Base-by-base conservation (phyloP, 805 yeast genomes). In the Candida rishiriensis region DNA sequence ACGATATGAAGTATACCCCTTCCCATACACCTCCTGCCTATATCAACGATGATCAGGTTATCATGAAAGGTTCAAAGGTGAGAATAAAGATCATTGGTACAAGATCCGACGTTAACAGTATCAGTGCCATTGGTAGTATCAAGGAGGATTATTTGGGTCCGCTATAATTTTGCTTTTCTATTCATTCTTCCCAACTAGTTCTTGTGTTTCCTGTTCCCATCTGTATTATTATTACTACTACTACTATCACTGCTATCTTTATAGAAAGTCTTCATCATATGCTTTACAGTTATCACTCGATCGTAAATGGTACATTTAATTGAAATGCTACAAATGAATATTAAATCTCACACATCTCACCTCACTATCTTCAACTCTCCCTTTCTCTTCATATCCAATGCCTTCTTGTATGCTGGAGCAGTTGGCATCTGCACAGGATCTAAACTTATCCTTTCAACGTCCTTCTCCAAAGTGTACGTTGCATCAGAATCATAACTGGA, bases 11-110 rank as follows among this genome's bases (percentile, higher is more conserved):
- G 47, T 93, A 84, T 66, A 91, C 90, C 55, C 96, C 98, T 8
- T 85, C 95, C 16, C 90, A 96, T 30, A 90, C 91, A 56, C 99
- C 99, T 10, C 99, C 99, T n/a, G 96, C 97, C 7, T 93, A 88
- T 64, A 95, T 87, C 51, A 83, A 91, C 49, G 93, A 91, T 17
- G 99, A 93, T 56, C 98, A 91, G 69, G 83, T 88, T 50, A 88
- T 93, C 38, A 95, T 88, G 61, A 91, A 91, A 65, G 97, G 97
- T 34, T 83, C 96, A 43, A 81, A 91, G 54, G 93, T 93, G 30
- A 79, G 99, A 64, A 81, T 93, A 55, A 93, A 93, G 71, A 88
- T 93, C 38, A 97, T 91, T 42, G 99, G 98, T 68, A 93, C 97
- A 28, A 79, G 97, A 62, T 87, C 97, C 12, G 98, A 95, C 68